Base-by-base conservation (phyloP, 23 red algal genomes). In the Porphyridium purpureum region DNA sequence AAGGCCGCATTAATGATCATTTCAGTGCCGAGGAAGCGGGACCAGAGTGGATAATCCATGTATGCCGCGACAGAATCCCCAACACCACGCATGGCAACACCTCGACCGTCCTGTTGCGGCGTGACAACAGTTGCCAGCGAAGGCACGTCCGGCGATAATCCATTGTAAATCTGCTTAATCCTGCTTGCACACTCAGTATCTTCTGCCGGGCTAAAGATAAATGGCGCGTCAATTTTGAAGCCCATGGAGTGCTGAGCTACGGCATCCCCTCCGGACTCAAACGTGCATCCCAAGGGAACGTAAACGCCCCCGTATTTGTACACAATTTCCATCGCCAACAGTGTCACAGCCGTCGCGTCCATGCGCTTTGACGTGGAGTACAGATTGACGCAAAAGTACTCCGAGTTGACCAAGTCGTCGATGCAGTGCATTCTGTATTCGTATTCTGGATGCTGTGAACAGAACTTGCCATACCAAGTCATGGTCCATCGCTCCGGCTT, bases 271-370 rank as follows among this genome's bases (percentile, higher is more conserved):
- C n/a, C n/a, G n/a, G n/a, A n/a, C n/a, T n/a, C n/a, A n/a, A n/a
- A n/a, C n/a, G n/a, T n/a, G n/a, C n/a, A n/a, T n/a, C 50, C 35
- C 1, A 81, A 21, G 0, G 75, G 75, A 5, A 70, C 33, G 40
- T 66, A 65, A 53, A 69, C 67, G 21, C 75, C 75, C 28, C 75
- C 75, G 29, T 20, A 55, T 30, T 44, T 50, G 5, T 81, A 54
- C 28, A 81, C 26, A 0, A 81, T 52, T 33, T 81, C 75, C 62
- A 81, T 19, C 7, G 64, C 75, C 19, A 81, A 28, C 57, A 81
- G 35, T 40, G 9, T 31, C 23, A 81, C 15, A 3, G 58, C 59
- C 49, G 26, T 23, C 17, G 34, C 47, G 21, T 65, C 75, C 75
- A 66, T 57, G 0, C 17, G 38, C 11, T 21, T 25, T 14, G 33